phyloP scores from a whole-genome alignment of 345 rosid genomes.

The Eucalyptus sp. region DNA sequence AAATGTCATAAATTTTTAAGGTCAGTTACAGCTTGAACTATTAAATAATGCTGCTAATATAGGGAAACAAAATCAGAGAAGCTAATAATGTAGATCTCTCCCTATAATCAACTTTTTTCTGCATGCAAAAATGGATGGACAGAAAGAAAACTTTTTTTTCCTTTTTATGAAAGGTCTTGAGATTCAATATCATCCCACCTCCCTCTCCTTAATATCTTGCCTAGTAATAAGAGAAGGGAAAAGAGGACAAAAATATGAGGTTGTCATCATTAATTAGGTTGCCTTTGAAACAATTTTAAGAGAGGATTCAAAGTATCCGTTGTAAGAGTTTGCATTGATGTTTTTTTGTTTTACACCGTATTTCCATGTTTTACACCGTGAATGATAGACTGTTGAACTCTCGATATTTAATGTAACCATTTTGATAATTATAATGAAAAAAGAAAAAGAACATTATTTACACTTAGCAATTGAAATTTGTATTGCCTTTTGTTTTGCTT shows the following conservation, averaged over 20 bases:
- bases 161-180: neutral
- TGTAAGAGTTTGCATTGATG: neutral
- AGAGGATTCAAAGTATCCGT: neutral
- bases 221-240: neutral
- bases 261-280: neutral
- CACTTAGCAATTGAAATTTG: neutral
- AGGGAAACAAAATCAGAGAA: neutral
- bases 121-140: neutral
- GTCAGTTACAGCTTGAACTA: neutral
- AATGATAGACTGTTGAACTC: neutral
- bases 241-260: neutral
- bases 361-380: neutral
- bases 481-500: neutral
- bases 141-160: neutral
- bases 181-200: neutral
- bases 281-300: neutral
- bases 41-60: neutral
- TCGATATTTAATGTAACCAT: neutral
- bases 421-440: neutral
- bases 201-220: neutral
- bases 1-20: neutral
- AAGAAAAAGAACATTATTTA: neutral
- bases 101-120: neutral
- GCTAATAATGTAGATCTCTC: neutral
- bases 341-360: neutral